These are phyloP conservation scores for Emergomyces pasteurianus DNA, from an alignment of 2,329 filamentous ascomycete species.

Conservation along the genomic window DNA sequence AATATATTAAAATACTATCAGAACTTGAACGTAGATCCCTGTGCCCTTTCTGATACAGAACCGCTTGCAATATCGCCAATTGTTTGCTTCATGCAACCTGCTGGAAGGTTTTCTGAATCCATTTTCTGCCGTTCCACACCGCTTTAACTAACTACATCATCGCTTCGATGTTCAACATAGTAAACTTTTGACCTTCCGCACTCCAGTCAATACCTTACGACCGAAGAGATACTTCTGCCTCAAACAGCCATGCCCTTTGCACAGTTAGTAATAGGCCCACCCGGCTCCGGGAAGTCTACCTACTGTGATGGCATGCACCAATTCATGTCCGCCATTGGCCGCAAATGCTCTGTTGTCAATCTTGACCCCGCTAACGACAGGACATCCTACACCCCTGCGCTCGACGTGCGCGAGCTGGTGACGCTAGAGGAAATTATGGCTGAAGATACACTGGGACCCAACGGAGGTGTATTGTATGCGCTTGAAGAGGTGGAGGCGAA, in stretches of 20 bases:
- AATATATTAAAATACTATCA: background rate
- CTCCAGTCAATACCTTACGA: background rate
- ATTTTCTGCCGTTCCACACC: background rate
- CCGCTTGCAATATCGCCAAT: background rate
- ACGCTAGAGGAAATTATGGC: conserved; percentile 93
- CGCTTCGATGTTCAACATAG: background rate
- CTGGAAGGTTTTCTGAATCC: background rate
- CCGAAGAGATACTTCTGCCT: background rate
- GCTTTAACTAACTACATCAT: background rate
- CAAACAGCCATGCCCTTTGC: conserved; percentile 40
- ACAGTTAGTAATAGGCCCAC: conserved; percentile 88
- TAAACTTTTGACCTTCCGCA: background rate
- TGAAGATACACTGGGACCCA: conserved; percentile 79
- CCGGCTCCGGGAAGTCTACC: conserved; percentile 90
- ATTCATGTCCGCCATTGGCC: conserved; percentile 89
- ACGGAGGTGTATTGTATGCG: conserved; percentile 84
- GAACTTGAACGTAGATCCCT: background rate
- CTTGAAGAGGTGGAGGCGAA: conserved; percentile 93
- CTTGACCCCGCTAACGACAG: conserved; percentile 94
- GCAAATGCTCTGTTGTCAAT: conserved; percentile 90
- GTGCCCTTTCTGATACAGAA: background rate
- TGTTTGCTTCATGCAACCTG: background rate
- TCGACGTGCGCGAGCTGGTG: conserved; percentile 81
- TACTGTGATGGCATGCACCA: conserved; percentile 99
- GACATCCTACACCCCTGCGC: conserved; percentile 73